A percentile compares a stretch with the other conserved stretches of the same genome.
phyloP scores from a whole-genome alignment of 257 asterid genomes.

The Nicotiana sylvestris region DNA sequence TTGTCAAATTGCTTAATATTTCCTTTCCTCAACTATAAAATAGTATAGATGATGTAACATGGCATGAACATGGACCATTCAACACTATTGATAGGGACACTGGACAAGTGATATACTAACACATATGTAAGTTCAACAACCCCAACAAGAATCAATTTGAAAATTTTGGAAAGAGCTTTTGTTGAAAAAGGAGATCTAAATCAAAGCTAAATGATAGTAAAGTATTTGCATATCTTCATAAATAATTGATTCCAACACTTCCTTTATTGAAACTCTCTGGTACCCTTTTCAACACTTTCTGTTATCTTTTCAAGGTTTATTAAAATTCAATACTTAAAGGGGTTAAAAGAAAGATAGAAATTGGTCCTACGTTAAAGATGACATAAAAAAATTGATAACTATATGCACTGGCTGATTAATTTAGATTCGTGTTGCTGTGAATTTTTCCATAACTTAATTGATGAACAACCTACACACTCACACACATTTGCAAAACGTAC shows the following conservation, averaged over 20 bases:
- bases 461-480: no score
- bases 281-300: no score
- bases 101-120: not conserved
- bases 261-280: not conserved
- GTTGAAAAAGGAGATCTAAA: not conserved
- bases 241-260: not conserved
- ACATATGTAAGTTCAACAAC: not conserved
- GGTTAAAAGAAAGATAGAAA: no score
- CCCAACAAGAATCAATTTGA: not conserved
- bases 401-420: no score
- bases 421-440: no score
- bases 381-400: no score
- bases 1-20: not conserved
- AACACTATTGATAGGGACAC: conserved; percentile 1
- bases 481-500: no score
- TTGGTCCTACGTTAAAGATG: no score
- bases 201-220: not conserved
- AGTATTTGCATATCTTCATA: not conserved
- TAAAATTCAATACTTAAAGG: no score
- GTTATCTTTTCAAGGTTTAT: no score
- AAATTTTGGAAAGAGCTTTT: not conserved
- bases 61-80: not conserved
- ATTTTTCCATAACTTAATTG: no score
- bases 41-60: not conserved
- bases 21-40: not conserved